Percentiles rank a stretch among this genome's conserved stretches.
phyloP scores from a whole-genome alignment of 2,329 filamentous ascomycete genomes.

The Zymoseptoria crescenta region DNA sequence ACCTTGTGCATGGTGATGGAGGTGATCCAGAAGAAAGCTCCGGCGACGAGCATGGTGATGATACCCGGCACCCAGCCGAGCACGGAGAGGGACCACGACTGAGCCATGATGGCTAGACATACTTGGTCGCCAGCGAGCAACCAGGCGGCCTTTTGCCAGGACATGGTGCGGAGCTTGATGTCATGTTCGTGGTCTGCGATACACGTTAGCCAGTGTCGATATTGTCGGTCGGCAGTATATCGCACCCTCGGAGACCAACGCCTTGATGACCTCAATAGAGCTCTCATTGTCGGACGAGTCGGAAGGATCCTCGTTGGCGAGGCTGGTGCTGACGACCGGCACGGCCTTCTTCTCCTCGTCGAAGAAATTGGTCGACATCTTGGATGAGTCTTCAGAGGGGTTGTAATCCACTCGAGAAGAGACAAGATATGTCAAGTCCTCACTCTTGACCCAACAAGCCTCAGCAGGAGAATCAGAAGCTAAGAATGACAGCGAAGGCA shows the following conservation, averaged over 20 bases:
- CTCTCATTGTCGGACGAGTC: not conserved
- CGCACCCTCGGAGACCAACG: not conserved
- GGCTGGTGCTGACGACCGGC: not conserved
- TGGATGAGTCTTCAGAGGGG: not conserved
- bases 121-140: constrained; percentile 44
- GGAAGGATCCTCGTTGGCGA: not conserved
- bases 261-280: not conserved
- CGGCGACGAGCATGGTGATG: constrained; percentile 41
- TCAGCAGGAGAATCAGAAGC: not conserved
- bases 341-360: constrained; percentile 6
- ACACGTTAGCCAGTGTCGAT: not conserved
- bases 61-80: constrained; percentile 42
- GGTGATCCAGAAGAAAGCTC: constrained; percentile 43
- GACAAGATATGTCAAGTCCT: not conserved
- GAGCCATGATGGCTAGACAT: constrained; percentile 46
- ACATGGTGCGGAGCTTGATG: constrained; percentile 47
- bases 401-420: not conserved
- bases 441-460: not conserved
- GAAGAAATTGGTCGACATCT: constrained; percentile 3
- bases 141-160: constrained; percentile 46
- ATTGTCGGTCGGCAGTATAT: not conserved
- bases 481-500: not conserved
- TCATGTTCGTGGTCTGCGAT: constrained; percentile 40
- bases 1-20: constrained; percentile 45
- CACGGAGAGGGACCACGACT: constrained; percentile 45